These are phyloP conservation scores for Nakaseomyces bracarensis DNA, from an alignment of 1,139 yeast genomes.

Conservation along the genomic window DNA sequence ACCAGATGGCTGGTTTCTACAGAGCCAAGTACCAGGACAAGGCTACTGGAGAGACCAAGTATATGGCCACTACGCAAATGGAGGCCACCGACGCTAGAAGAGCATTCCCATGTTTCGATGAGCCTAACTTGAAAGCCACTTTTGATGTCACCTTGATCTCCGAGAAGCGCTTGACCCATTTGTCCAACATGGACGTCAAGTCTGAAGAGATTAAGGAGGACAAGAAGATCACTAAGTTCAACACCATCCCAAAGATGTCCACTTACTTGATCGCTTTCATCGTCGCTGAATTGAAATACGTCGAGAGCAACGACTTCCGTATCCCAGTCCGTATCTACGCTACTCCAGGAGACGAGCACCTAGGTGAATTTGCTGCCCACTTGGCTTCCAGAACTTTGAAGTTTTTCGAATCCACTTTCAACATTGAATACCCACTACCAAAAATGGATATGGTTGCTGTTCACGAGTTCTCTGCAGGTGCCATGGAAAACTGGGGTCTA, in stretches of 20 bases:
- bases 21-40: constrained; percentile 54
- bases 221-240: constrained; percentile 43
- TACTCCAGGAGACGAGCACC: constrained; percentile 56
- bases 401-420: constrained; percentile 57
- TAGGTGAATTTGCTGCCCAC: constrained; percentile 57
- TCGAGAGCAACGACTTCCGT: constrained; percentile 41
- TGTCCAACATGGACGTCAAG: constrained; percentile 72
- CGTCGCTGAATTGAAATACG: constrained; percentile 64
- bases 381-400: constrained; percentile 60
- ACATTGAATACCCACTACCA: constrained; percentile 61
- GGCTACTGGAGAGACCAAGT: constrained; percentile 45
- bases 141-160: constrained; percentile 61
- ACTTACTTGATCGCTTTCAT: constrained; percentile 74
- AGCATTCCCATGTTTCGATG: constrained; percentile 88
- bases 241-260: constrained; percentile 62
- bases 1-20: constrained; percentile 82
- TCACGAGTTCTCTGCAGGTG: constrained; percentile 69
- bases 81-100: constrained; percentile 87
- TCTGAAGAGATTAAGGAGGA: constrained; percentile 42
- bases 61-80: constrained; percentile 77
- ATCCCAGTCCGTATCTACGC: constrained; percentile 63
- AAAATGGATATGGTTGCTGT: constrained; percentile 69
- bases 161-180: constrained; percentile 50
- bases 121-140: constrained; percentile 75
- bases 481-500: constrained; percentile 79